phyloP scores from a whole-genome alignment of 257 asterid genomes.

The Solanum clarkiae region DNA sequence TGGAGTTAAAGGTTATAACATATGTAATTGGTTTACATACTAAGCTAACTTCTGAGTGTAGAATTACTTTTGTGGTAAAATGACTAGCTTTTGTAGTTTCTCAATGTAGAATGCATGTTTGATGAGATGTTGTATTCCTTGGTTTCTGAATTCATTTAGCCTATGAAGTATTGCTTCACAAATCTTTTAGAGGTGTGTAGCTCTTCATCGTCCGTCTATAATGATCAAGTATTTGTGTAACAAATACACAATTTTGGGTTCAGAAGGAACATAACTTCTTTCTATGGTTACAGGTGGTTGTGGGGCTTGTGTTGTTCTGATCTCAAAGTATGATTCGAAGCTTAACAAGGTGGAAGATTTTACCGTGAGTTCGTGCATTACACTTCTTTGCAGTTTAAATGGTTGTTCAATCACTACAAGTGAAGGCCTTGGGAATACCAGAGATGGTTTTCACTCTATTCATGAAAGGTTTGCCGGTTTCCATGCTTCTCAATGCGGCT shows the following conservation, averaged over 20 bases:
- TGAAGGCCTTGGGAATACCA: conserved; percentile 72
- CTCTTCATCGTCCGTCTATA: neutral
- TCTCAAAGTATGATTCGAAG: conserved; percentile 39
- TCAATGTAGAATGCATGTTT: neutral
- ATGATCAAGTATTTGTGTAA: neutral
- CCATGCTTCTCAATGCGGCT: conserved; percentile 81
- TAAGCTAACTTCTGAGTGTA: neutral
- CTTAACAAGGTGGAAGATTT: conserved; percentile 26
- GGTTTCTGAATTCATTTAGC: neutral
- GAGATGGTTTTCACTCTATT: conserved; percentile 66
- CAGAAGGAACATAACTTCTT: neutral
- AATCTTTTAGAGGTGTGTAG: neutral
- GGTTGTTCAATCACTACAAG: conserved; percentile 55
- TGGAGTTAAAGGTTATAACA: neutral
- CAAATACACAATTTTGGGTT: neutral
- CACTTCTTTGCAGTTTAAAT: conserved; percentile 60
- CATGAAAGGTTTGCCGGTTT: conserved; percentile 70
- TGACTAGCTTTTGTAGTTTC: neutral
- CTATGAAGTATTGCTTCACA: neutral
- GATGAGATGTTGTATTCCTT: neutral
- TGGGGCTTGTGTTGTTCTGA: conserved; percentile 70
- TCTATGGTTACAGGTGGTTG: conserved; percentile 50
- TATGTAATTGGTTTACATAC: neutral
- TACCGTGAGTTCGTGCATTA: conserved; percentile 51
- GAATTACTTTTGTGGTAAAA: neutral